phyloP scores from a whole-genome alignment of 2,329 filamentous ascomycete species.

The Botrytis deweyae region DNA sequence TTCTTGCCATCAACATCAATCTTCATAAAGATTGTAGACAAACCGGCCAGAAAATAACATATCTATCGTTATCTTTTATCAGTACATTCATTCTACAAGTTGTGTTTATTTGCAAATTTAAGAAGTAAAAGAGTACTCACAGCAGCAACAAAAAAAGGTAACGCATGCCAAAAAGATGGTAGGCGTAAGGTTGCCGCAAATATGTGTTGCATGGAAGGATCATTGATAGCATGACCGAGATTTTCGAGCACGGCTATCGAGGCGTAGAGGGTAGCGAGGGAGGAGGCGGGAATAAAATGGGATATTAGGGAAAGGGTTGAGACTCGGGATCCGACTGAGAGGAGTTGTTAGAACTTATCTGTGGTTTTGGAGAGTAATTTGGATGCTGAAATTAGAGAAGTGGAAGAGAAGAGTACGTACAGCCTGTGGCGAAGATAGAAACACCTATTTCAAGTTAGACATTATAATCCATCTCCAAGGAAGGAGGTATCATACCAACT shows the following conservation, averaged over 20 bases:
- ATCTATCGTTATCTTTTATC: neutral
- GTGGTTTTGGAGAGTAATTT: slow-evolving; percentile 24
- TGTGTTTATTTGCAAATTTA: neutral
- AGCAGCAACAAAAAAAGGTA: slow-evolving; percentile 38
- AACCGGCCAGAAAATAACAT: slow-evolving; percentile 11
- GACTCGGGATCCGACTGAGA: slow-evolving; percentile 33
- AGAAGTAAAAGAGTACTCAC: slow-evolving; percentile 28
- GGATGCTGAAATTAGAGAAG: slow-evolving; percentile 15
- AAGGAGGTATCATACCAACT: slow-evolving; percentile 27
- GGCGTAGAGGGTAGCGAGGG: slow-evolving; percentile 36
- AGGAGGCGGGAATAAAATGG: slow-evolving; percentile 31
- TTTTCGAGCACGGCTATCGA: slow-evolving; percentile 37
- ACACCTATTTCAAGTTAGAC: slow-evolving; percentile 28
- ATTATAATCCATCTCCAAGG: neutral
- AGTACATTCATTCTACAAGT: neutral
- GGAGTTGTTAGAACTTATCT: neutral
- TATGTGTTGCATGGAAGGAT: slow-evolving; percentile 37
- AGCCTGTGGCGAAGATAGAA: slow-evolving; percentile 36
- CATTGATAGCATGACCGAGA: slow-evolving; percentile 36
- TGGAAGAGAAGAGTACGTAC: slow-evolving; percentile 34
- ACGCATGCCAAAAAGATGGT: slow-evolving; percentile 32
- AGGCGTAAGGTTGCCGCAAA: slow-evolving; percentile 34
- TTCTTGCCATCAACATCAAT: neutral
- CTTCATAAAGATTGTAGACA: slow-evolving; percentile 10
- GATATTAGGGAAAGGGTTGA: slow-evolving; percentile 36